These are phyloP conservation scores for Epichloe brachyelytri DNA, from an alignment of 2,329 filamentous ascomycete genomes.

Conservation along the genomic window DNA sequence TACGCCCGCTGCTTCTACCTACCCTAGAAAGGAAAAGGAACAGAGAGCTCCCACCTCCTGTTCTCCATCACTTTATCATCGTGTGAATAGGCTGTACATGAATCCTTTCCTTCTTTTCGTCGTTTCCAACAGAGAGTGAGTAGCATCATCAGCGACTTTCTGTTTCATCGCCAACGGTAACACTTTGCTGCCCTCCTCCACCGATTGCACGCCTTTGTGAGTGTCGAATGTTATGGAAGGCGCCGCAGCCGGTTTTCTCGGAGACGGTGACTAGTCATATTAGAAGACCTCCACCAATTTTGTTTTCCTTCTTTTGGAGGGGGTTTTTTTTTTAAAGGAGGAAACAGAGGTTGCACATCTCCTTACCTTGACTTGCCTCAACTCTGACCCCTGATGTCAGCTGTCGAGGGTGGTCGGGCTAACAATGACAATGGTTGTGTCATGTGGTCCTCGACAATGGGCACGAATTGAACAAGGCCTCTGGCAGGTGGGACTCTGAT, in stretches of 20 bases:
- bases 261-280: background rate
- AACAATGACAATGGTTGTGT: slow-evolving; percentile 28
- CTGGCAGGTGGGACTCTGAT: slow-evolving; percentile 53
- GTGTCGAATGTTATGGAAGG: background rate
- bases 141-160: background rate
- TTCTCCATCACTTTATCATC: background rate
- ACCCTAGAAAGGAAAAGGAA: background rate
- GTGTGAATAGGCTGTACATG: slow-evolving; percentile 8
- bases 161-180: background rate
- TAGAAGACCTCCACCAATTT: background rate
- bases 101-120: slow-evolving; percentile 9
- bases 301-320: background rate
- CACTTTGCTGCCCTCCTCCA: background rate
- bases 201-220: background rate
- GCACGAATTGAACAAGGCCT: slow-evolving; percentile 60
- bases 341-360: background rate
- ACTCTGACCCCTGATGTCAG: background rate
- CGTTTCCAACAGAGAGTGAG: background rate
- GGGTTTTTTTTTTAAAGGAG: too few relatives aligned
- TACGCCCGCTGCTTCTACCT: background rate
- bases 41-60: background rate
- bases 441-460: slow-evolving; percentile 57
- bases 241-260: background rate
- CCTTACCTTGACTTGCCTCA: background rate
- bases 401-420: background rate